These are phyloP conservation scores for Saccharomycopsis olivae DNA, from an alignment of 805 yeast genomes.

Conservation along the genomic window DNA sequence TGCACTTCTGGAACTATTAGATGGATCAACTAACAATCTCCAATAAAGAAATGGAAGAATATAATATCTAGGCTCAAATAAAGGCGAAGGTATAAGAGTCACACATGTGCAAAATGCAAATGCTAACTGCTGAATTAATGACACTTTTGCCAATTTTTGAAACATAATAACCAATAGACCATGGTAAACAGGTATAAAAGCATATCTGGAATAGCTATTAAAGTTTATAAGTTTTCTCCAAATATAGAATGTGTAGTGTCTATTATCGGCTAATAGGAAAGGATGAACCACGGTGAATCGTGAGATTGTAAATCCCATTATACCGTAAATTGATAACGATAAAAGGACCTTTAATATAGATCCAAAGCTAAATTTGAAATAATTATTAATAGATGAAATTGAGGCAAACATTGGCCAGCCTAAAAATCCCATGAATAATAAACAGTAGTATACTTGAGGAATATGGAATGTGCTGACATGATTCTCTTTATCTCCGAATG, in stretches of 20 bases:
- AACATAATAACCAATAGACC: constrained; percentile 29
- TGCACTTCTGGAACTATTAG: constrained; percentile 21
- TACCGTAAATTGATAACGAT: constrained; percentile 25
- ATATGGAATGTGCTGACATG: constrained; percentile 64
- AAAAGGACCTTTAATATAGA: constrained; percentile 14
- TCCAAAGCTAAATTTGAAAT: constrained; percentile 27
- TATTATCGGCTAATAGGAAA: constrained; percentile 83
- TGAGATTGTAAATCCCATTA: constrained; percentile 34
- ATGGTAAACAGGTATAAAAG: constrained; percentile 63
- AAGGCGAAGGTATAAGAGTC: constrained; percentile 79
- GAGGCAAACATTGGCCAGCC: constrained; percentile 65
- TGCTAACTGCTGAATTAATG: constrained; percentile 33
- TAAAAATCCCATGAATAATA: constrained; percentile 49
- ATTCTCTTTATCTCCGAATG: constrained; percentile 86
- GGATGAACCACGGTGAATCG: constrained; percentile 75
- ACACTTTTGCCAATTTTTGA: constrained; percentile 2
- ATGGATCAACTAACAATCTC: constrained; percentile 43
- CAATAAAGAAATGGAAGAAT: constrained; percentile 72
- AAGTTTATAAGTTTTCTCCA: constrained; percentile 55
- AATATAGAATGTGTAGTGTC: constrained; percentile 86
- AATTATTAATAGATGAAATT: constrained; percentile 27
- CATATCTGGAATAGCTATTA: constrained; percentile 34
- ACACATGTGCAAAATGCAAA: constrained; percentile 41
- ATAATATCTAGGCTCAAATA: constrained; percentile 90
- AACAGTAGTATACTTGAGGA: constrained; percentile 75